Conservation (phyloP, 768 basidiomycete genomes). For the Leucocoprinus leucothites region DNA sequence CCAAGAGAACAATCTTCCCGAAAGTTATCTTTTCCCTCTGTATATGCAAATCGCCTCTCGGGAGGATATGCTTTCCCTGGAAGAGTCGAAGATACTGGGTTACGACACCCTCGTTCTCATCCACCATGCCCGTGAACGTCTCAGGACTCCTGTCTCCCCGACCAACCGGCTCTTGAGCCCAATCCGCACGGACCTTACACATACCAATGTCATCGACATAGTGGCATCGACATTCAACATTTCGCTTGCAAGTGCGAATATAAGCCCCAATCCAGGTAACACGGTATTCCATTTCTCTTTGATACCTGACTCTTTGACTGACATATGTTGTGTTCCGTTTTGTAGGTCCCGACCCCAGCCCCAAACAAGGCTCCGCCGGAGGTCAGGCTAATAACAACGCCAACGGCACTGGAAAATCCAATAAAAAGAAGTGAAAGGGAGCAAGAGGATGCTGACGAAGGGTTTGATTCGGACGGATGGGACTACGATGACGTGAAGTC, state of each 20-base stretch:
- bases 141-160: conserved; percentile 28
- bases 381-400: too few species aligned
- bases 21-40: conserved; percentile 46
- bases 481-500: too few species aligned
- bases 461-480: too few species aligned
- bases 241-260: background rate
- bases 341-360: background rate
- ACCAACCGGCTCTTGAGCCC: conserved; percentile 19
- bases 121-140: conserved; percentile 46
- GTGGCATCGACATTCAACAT: conserved; percentile 11
- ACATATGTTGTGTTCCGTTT: background rate
- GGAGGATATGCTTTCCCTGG: conserved; percentile 44
- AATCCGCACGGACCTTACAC: conserved; percentile 16
- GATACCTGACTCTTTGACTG: background rate
- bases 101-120: conserved; percentile 48
- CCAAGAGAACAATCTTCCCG: conserved; percentile 46
- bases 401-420: background rate
- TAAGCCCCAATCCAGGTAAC: background rate
- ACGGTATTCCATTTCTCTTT: background rate
- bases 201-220: conserved; percentile 15
- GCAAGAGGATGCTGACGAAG: background rate
- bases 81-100: conserved; percentile 56
- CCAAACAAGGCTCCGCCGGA: background rate
- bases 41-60: conserved; percentile 55
- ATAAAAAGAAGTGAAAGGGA: background rate